Evolutionary conservation across 768 basidiomycete genomes (phyloP).

Genomic region (Wakefieldia striispora): DNA sequence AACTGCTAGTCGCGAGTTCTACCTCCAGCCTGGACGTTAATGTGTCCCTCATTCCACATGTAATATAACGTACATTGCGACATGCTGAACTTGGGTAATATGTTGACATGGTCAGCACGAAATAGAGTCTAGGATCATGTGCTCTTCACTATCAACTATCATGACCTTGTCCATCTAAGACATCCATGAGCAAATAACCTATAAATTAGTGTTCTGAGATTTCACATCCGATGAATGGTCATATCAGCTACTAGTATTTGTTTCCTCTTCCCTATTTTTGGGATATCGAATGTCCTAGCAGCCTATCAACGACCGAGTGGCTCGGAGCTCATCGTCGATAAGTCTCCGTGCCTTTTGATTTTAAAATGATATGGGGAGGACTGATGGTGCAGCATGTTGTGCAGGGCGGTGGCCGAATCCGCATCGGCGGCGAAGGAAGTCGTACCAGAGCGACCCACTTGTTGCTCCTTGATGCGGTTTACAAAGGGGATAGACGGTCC

Average conservation of each 20-base stretch:
- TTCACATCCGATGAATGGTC: not conserved
- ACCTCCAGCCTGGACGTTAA: conserved; percentile 9
- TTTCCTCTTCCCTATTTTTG: conserved; percentile 32
- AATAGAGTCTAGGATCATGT: not conserved
- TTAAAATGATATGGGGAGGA: conserved; percentile 45
- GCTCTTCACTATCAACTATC: no score
- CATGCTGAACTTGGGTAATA: conserved; percentile 31
- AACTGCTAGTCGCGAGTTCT: conserved; percentile 55
- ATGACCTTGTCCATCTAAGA: no score
- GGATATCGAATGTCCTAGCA: conserved; percentile 59
- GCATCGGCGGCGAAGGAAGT: conserved; percentile 18
- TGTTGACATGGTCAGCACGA: conserved; percentile 8
- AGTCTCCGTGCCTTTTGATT: conserved; percentile 45
- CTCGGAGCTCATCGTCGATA: conserved; percentile 45
- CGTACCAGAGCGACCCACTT: conserved; percentile 5
- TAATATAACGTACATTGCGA: conserved; percentile 30
- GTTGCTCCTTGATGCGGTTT: conserved; percentile 55
- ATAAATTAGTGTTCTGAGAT: not conserved
- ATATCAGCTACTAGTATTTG: no score
- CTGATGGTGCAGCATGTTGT: conserved; percentile 61
- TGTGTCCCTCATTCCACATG: conserved; percentile 22
- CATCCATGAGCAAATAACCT: no score
- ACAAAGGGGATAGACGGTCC: conserved; percentile 70
- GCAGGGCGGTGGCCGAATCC: conserved; percentile 55
- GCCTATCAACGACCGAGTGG: conserved; percentile 49